Base-by-base conservation (phyloP, 306 rosid genomes). In the Prunus dulcis region DNA sequence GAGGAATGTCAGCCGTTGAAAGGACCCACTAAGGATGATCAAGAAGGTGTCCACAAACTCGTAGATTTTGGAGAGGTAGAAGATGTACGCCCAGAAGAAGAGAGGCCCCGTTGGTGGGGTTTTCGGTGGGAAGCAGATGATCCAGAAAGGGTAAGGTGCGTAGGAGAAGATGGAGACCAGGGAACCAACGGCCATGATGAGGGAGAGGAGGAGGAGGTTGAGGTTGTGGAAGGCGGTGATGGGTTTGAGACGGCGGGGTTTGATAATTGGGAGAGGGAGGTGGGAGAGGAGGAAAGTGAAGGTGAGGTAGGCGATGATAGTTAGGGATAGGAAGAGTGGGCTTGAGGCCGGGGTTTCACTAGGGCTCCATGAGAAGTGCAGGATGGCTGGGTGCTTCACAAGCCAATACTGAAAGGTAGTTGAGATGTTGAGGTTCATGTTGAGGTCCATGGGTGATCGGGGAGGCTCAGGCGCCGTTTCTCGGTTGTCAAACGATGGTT, bases 51-150 rank as follows among this genome's bases (percentile, higher is more conserved):
- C 99, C 0, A 89, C 19, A 78, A 95, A 82, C 76, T 95, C 97
- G 1, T 89, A 88, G 58, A 89, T 38, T 64, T 95, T 95, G 52
- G 97, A 95, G 84, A 95, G 88, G 96, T 95, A 92, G 85, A 90
- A 92, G 71, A 92, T 18, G 89, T 95, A 86, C 45, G 92, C 98
- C 98, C 98, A 95, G 86, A 95, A 95, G 83, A 95, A 95, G 68
- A 92, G 88, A 1, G 98, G 98, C 0, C 98, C 97, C 2, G 38
- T 68, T 27, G 96, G 91, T 0, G 80, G 76, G 51, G 96, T 86
- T 0, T 73, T 30, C 0, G 77, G 88, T 0, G 97, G 98, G 85
- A 92, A 74, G 74, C 97, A 92, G 77, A 92, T 9, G 79, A 84
- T 50, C 81, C 76, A 84, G 61, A 32, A 84, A 74, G 74, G 86